Base-by-base conservation (phyloP, 2,329 filamentous ascomycete species). In the Exophiala alcalophila region DNA sequence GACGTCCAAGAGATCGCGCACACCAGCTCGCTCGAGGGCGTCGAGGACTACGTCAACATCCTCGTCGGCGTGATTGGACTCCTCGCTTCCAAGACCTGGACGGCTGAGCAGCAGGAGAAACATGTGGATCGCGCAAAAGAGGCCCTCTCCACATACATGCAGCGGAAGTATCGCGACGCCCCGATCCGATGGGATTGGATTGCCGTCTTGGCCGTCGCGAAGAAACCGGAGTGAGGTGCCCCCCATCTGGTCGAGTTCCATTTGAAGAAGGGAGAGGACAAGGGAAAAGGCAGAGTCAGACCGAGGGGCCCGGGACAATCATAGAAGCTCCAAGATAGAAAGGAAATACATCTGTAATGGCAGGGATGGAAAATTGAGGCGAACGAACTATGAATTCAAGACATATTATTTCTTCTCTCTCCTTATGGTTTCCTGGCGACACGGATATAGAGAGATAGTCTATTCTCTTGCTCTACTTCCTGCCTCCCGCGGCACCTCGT, bases 151-250 rank as follows among this genome's bases (percentile, higher is more conserved):
- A 39, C 32, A n/a, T 47, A 43, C 29, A 42, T 52, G 42, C 15
- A 15, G 16, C 20, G 49, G 18, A 52, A 47, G 11, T 52, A 52
- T 16, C 27, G 35, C n/a, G 35, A 47, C 6, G 39, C 34, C 8
- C 34, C 36, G 31, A 40, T 52, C 37, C 32, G 24, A 10, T 52
- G 49, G 49, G 36, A 47, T 11, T 52, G 49, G 49, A 18, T 51
- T 16, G 61, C 61, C 5, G 52, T 64, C 41, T 30, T 65, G 28
- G 57, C 59, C 2, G 60, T 55, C 11, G 61, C 55, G 15, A 54
- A 48, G 32, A 65, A 64, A 44, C 35, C 55, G 9, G 36, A 9
- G 5, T 41, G n/a, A 38, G 30, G n/a, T n/a, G n/a, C n/a, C n/a
- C n/a, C n/a, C n/a, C n/a, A n/a, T n/a, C n/a, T n/a, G n/a, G n/a